A percentile compares a stretch with the other conserved stretches of the same genome.
Evolutionary conservation across 129 eudicot genomes (phyloP).

Genomic region (Helichrysum umbraculigerum): DNA sequence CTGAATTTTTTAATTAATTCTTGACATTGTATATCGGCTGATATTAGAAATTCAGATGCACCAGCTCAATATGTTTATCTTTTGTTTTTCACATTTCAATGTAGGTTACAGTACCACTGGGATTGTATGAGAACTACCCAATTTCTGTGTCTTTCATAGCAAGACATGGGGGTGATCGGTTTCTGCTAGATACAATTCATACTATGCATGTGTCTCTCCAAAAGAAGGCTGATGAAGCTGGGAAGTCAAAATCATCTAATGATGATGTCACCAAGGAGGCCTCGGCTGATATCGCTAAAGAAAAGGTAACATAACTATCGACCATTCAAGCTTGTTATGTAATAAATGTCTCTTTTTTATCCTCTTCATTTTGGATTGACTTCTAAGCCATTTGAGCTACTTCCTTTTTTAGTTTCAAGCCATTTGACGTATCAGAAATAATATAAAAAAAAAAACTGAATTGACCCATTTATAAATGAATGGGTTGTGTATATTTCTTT

Average conservation of each 20-base stretch:
- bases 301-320: constrained; percentile 50
- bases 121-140: constrained; percentile 69
- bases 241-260: constrained; percentile 47
- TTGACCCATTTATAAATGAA: not conserved
- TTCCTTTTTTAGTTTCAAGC: too few relatives aligned
- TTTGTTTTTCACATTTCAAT: not conserved
- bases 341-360: not conserved
- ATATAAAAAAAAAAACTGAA: not conserved
- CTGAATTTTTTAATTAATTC: not conserved
- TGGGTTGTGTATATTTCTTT: too few relatives aligned
- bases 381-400: too few relatives aligned
- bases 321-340: not conserved
- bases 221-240: constrained; percentile 54
- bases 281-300: constrained; percentile 90
- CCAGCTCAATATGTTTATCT: constrained; percentile 1
- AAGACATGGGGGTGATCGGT: constrained; percentile 86
- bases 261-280: constrained; percentile 58
- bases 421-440: too few relatives aligned
- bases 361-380: too few relatives aligned
- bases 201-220: constrained; percentile 56
- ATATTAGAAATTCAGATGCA: constrained; percentile 3
- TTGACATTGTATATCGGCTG: not conserved
- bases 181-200: constrained; percentile 69
- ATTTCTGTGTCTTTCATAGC: constrained; percentile 80
- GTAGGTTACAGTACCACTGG: constrained; percentile 74